phyloP scores from a whole-genome alignment of 2,329 filamentous ascomycete genomes.

The Sporothrix globosa region DNA sequence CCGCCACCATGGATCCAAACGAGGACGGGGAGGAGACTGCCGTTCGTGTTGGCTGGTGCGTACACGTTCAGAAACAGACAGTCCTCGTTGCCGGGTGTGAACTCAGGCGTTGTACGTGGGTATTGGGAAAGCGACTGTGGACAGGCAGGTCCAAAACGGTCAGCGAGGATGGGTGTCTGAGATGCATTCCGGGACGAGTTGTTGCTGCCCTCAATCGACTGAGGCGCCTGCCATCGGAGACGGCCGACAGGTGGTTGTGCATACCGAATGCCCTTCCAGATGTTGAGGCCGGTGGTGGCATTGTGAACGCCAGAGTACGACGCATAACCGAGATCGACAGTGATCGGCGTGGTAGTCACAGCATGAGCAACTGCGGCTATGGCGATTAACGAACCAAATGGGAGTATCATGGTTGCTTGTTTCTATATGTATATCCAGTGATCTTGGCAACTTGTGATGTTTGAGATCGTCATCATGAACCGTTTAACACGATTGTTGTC shows the following conservation, averaged over 20 bases:
- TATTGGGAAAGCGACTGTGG: constrained; percentile 31
- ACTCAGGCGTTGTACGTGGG: neutral
- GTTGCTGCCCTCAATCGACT: neutral
- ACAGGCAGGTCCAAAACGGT: constrained; percentile 34
- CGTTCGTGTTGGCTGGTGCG: constrained; percentile 41
- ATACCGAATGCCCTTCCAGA: constrained; percentile 29
- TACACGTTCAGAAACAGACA: constrained; percentile 51
- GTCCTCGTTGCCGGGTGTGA: constrained; percentile 40
- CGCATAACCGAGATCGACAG: constrained; percentile 37
- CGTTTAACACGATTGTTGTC: too few relatives aligned
- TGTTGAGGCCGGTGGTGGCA: neutral
- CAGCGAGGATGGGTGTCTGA: constrained; percentile 31
- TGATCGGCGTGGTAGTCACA: neutral
- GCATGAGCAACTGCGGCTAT: neutral
- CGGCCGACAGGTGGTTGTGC: constrained; percentile 18
- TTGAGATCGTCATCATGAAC: too few relatives aligned
- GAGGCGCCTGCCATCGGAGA: constrained; percentile 27
- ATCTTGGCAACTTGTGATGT: too few relatives aligned
- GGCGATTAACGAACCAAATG: neutral
- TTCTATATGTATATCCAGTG: neutral
- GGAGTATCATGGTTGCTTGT: neutral
- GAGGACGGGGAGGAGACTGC: constrained; percentile 49
- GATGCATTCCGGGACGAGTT: neutral
- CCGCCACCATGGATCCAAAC: constrained; percentile 52
- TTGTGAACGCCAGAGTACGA: constrained; percentile 36